Percentiles rank a stretch among this genome's conserved stretches.
Conservation (phyloP, 1,284 basidiomycete species). For the Leccinum pseudoinsigne region DNA sequence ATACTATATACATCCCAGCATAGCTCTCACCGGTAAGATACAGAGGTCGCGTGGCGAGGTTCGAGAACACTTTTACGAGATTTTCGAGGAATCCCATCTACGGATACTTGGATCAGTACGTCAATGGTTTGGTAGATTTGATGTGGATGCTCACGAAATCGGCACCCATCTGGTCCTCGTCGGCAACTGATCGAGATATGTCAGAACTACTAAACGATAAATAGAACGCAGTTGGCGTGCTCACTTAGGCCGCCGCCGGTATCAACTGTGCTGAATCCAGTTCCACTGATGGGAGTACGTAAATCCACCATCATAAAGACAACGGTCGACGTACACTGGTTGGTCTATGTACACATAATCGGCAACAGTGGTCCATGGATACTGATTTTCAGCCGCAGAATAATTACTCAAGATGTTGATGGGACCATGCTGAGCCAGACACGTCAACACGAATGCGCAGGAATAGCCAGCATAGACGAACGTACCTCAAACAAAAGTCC, state of each 20-base stretch:
- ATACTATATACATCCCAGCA: conserved; percentile 29
- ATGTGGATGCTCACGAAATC: neutral
- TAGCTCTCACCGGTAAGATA: too few relatives aligned
- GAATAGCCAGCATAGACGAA: neutral
- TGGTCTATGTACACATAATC: neutral
- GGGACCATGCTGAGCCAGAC: neutral
- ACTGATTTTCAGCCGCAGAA: neutral
- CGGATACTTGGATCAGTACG: neutral
- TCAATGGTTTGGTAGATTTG: neutral
- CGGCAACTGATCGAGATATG: neutral
- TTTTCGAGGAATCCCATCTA: neutral
- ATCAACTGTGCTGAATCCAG: too few relatives aligned
- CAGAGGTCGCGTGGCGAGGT: too few relatives aligned
- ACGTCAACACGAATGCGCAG: neutral
- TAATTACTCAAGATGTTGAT: neutral
- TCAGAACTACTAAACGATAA: neutral
- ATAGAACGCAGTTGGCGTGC: neutral
- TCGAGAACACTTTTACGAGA: too few relatives aligned
- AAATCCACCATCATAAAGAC: too few relatives aligned
- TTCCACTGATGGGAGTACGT: too few relatives aligned
- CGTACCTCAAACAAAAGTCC: neutral
- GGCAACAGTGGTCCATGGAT: neutral
- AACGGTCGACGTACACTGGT: neutral
- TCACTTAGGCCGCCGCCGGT: neutral
- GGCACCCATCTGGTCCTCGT: neutral